Evolutionary conservation across 192 early-diverging fungal species (phyloP), one percentile per base, ranked within the genome.

Genomic region (Coemansia sp.): DNA sequence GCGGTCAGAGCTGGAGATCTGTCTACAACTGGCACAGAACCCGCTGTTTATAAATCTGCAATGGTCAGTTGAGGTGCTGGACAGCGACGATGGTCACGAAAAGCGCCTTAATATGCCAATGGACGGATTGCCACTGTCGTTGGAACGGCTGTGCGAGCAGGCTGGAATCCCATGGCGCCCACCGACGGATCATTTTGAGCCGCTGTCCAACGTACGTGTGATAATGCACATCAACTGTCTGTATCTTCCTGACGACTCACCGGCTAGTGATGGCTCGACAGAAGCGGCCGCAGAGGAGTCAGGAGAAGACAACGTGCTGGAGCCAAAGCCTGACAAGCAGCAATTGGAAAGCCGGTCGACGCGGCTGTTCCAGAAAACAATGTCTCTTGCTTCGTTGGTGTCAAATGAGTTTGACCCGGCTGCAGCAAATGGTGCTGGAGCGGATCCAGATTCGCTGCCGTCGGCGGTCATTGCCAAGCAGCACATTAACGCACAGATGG

Each of bases 221-320:
- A 76, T 76, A 22, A 22, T 82, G 43, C 79, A 82, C 39, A 69
- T 82, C 25, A 76, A 76, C 75, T 82, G 75, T 58, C 9, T 70
- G 67, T 76, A 82, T 35, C 38, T 76, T 32, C 69, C 79, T 2
- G 66, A 75, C 17, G 62, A 62, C 21, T 23, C 67, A 17, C 27
- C 39, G 22, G 21, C 47, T 11, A 48, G 21, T 17, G 55, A 23
- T 2, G 39, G 19, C 3, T 32, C 29, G 6, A 6, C 29, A 32
- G 49, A 21, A 9, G 35, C 53, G 1, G 62, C 19, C 22, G 54
- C 25, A 4, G 60, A 72, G 12, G 25, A 4, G 2, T 35, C 37
- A 3, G 63, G 27, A 11, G 74, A 70, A 19, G 54, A 59, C 19
- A 48, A 54, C 32, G 56, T 39, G n/a, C 43, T 71, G 45, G 63